These are phyloP conservation scores for Rubroboletus satanas DNA, from an alignment of 768 basidiomycete species.

Conservation along the genomic window DNA sequence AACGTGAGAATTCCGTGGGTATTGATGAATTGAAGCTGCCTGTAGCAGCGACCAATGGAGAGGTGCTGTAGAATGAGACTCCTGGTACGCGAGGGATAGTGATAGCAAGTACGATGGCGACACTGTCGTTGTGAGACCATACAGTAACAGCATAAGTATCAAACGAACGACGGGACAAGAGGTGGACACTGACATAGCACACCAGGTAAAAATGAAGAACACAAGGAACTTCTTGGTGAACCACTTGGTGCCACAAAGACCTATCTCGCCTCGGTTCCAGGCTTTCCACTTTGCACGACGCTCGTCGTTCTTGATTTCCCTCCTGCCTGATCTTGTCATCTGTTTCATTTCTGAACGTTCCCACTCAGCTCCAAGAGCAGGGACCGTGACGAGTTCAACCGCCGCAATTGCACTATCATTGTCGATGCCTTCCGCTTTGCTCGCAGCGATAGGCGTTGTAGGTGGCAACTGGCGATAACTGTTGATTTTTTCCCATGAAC, in stretches of 20 bases:
- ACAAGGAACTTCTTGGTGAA: slow-evolving; percentile 71
- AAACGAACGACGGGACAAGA: neutral
- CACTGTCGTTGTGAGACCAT: slow-evolving; percentile 33
- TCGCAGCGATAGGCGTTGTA: slow-evolving; percentile 14
- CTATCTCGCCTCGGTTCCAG: slow-evolving; percentile 77
- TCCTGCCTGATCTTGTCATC: slow-evolving; percentile 69
- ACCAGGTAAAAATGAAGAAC: slow-evolving; percentile 61
- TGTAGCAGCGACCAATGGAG: slow-evolving; percentile 59
- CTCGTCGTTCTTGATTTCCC: slow-evolving; percentile 54
- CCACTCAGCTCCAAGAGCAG: slow-evolving; percentile 91
- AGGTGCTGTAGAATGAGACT: slow-evolving; percentile 55
- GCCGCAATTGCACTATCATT: slow-evolving; percentile 36
- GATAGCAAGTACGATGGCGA: slow-evolving; percentile 70
- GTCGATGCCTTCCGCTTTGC: slow-evolving; percentile 37
- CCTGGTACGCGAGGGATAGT: slow-evolving; percentile 79
- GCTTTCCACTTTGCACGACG: slow-evolving; percentile 61
- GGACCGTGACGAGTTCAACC: slow-evolving; percentile 90
- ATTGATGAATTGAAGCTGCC: slow-evolving; percentile 54
- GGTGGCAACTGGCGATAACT: slow-evolving; percentile 48
- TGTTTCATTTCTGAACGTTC: slow-evolving; percentile 68
- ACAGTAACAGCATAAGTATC: slow-evolving; percentile 1
- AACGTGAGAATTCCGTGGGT: slow-evolving; percentile 62
- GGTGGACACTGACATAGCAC: slow-evolving; percentile 43
- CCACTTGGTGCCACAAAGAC: slow-evolving; percentile 70
- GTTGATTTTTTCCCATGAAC: neutral